Evolutionary conservation across 2,329 filamentous ascomycete species (phyloP).

Genomic region (Huntiella abstrusa): DNA sequence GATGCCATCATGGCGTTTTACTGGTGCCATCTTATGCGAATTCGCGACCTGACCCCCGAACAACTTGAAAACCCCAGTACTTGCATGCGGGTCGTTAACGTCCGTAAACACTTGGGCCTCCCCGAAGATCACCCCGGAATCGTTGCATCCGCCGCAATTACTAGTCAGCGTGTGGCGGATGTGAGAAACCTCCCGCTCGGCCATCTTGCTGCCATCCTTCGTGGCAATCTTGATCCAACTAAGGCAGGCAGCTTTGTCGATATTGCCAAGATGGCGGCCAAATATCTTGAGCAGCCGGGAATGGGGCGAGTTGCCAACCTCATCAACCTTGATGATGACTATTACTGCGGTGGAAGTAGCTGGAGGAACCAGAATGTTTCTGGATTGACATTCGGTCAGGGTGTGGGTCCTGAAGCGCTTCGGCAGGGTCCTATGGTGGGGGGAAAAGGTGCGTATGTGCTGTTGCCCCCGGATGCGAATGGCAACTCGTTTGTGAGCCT

Average conservation of each 20-base stretch:
- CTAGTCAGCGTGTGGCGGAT: no score
- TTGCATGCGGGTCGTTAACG: background rate
- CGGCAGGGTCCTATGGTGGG: background rate
- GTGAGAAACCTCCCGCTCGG: background rate
- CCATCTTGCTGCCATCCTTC: background rate
- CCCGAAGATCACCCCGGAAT: background rate
- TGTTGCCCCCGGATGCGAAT: background rate
- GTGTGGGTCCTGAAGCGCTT: background rate
- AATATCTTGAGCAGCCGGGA: background rate
- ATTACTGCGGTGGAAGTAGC: background rate
- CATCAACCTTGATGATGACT: background rate
- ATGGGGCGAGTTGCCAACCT: background rate
- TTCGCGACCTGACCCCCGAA: background rate
- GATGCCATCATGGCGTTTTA: conserved; percentile 1
- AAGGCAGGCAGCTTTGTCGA: background rate
- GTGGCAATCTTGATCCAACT: background rate
- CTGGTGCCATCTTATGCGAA: background rate
- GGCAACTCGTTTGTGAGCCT: background rate
- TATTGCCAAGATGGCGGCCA: background rate
- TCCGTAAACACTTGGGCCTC: background rate
- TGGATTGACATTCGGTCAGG: background rate
- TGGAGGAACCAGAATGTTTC: background rate
- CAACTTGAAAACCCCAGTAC: no score
- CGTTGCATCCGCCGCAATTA: no score
- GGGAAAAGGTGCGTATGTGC: background rate